Evolutionary conservation across 2,329 filamentous ascomycete species (phyloP), one percentile per base, ranked within the genome.

Genomic region (Colletotrichum camelliae): DNA sequence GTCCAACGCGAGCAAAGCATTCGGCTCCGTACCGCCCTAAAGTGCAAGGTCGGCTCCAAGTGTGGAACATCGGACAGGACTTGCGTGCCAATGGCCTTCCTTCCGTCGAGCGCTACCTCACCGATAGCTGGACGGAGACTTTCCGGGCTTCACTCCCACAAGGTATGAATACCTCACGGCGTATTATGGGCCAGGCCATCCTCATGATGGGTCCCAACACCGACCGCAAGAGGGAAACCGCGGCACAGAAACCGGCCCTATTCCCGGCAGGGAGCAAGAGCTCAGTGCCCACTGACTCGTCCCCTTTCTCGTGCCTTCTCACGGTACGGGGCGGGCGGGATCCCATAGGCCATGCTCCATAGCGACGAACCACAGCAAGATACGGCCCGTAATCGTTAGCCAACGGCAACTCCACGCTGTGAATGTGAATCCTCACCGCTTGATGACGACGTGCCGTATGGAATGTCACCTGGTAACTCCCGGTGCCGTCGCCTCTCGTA

Each of bases 361-460:
- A 48, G 33, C 61, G 39, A 73, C 35, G 70, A 71, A 73, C 55
- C 70, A 64, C 35, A 68, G 43, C 70, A 68, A 67, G 58, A 75
- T 64, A 75, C 70, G 64, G 73, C 39, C 73, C 73, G 73, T 73
- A 75, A 75, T 73, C 64, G 33, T 75, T 73, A 73, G 70, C 58
- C 70, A 74, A 75, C 73, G 62, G 62, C 58, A 73, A 65, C 70
- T 73, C 73, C 70, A 75, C 58, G 48, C 58, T 57, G 33, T 58
- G 64, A 73, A 64, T 43, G 39, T 72, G 70, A 75, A 65, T 31
- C 18, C 70, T 75, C 73, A 75, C 73, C 73, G 73, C 73, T 73
- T 74, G 73, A 75, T 73, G 64, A 73, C 70, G 57, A 73, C 58
- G 65, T 57, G 57, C 70, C 64, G 57, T 69, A 35, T 52, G 70